Conservation (phyloP, 768 basidiomycete species). For the Pleurotus giganteus region DNA sequence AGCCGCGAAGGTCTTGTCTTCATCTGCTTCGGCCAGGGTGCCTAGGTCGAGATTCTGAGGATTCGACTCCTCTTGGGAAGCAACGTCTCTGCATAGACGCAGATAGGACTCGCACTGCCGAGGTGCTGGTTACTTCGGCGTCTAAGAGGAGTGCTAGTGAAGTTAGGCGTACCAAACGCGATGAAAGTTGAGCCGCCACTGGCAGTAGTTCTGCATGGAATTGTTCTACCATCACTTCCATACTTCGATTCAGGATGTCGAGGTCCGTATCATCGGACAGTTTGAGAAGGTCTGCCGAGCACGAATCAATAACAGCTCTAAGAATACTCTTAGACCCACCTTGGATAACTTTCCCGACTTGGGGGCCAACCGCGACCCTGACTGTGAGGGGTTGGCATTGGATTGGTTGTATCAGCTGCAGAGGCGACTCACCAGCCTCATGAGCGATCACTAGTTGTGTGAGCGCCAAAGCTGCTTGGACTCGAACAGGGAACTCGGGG, state of each 20-base stretch:
- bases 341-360: conserved; percentile 86
- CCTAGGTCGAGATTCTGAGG: conserved; percentile 55
- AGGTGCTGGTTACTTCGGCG: background rate
- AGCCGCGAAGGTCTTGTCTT: conserved; percentile 84
- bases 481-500: conserved; percentile 75
- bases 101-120: conserved; percentile 77
- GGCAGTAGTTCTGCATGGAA: conserved; percentile 85
- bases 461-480: conserved; percentile 79
- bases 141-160: background rate
- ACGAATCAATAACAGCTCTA: background rate
- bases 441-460: conserved; percentile 70
- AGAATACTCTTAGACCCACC: conserved; percentile 38
- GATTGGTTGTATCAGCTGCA: background rate
- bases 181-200: conserved; percentile 77
- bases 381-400: conserved; percentile 40
- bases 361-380: conserved; percentile 63
- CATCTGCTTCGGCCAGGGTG: conserved; percentile 54
- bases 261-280: conserved; percentile 90
- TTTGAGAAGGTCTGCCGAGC: conserved; percentile 68
- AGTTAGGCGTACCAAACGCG: conserved; percentile 59
- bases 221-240: conserved; percentile 84
- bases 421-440: conserved; percentile 51
- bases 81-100: conserved; percentile 70
- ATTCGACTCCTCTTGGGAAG: conserved; percentile 51
- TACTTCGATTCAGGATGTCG: conserved; percentile 76